Evolutionary conservation across 768 basidiomycete species (phyloP).

Genomic region (Clathrus columnatus): DNA sequence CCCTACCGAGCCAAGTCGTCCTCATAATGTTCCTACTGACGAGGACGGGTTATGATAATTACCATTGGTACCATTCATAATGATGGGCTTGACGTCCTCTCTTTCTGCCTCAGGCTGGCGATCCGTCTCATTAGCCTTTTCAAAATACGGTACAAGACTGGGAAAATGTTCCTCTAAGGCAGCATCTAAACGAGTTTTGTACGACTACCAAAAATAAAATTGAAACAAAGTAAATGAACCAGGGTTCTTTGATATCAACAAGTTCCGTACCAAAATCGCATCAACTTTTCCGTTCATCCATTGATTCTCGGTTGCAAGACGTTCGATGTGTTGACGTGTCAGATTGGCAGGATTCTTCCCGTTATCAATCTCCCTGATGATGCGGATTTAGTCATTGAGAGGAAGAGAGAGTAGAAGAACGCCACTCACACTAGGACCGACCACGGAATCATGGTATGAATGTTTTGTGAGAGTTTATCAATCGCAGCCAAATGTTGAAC

Average conservation of each 20-base stretch:
- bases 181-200: conserved; percentile 57
- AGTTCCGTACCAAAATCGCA: conserved; percentile 55
- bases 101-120: background rate
- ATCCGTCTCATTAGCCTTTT: conserved; percentile 18
- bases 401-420: background rate
- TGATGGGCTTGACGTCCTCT: background rate
- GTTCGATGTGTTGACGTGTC: conserved; percentile 71
- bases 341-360: conserved; percentile 74
- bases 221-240: background rate
- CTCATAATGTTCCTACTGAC: background rate
- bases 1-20: background rate
- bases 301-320: conserved; percentile 82
- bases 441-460: conserved; percentile 59
- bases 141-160: conserved; percentile 46
- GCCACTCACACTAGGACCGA: conserved; percentile 36
- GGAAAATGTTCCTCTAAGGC: conserved; percentile 68
- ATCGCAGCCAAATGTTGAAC: conserved; percentile 55
- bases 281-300: conserved; percentile 86
- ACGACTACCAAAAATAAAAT: conserved; percentile 41
- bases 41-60: too few relatives aligned
- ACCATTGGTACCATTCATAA: background rate
- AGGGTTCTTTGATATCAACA: background rate
- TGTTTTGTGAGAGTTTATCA: conserved; percentile 58
- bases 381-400: background rate
- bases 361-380: conserved; percentile 67